Percentiles rank a stretch among this genome's conserved stretches.
Conservation (phyloP, 2,329 filamentous ascomycete species). For the Microcera coccophila region DNA sequence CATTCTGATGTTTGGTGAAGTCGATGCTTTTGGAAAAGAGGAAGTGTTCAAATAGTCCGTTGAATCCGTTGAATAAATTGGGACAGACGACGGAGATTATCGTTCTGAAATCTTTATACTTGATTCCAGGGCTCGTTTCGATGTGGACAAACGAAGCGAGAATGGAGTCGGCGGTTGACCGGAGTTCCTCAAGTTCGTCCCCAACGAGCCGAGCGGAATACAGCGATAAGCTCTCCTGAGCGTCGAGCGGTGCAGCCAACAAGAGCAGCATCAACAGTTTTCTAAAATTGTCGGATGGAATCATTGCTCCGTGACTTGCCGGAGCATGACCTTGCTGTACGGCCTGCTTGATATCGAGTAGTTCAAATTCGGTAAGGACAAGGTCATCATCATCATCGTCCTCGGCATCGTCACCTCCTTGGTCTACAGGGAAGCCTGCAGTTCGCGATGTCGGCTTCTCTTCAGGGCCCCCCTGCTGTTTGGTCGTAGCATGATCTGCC, state of each 20-base stretch:
- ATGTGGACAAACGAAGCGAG: constrained; percentile 63
- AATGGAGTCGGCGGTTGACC: constrained; percentile 60
- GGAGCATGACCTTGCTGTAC: constrained; percentile 51
- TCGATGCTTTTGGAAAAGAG: constrained; percentile 70
- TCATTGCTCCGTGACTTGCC: constrained; percentile 60
- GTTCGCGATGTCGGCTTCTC: constrained; percentile 16
- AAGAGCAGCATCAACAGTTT: constrained; percentile 68
- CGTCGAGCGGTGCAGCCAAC: constrained; percentile 59
- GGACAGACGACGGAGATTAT: constrained; percentile 59
- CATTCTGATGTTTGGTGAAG: constrained; percentile 51
- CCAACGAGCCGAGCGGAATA: constrained; percentile 56
- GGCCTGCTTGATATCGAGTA: constrained; percentile 60
- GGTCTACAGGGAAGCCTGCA: constrained; percentile 45
- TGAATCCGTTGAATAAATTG: constrained; percentile 64
- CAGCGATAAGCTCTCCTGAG: constrained; percentile 61
- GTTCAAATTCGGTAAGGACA: constrained; percentile 64
- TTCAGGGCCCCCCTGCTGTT: constrained; percentile 1
- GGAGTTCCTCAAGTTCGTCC: constrained; percentile 54
- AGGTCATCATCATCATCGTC: constrained; percentile 58
- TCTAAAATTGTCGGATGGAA: constrained; percentile 69
- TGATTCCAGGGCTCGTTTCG: constrained; percentile 61
- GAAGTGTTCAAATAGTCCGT: constrained; percentile 69
- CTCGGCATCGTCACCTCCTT: constrained; percentile 43
- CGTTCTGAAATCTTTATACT: constrained; percentile 56
- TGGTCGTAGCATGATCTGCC: constrained; percentile 6